These are phyloP conservation scores for Kluyveromyces wickerhamii DNA, from an alignment of 805 yeast species.

Conservation along the genomic window DNA sequence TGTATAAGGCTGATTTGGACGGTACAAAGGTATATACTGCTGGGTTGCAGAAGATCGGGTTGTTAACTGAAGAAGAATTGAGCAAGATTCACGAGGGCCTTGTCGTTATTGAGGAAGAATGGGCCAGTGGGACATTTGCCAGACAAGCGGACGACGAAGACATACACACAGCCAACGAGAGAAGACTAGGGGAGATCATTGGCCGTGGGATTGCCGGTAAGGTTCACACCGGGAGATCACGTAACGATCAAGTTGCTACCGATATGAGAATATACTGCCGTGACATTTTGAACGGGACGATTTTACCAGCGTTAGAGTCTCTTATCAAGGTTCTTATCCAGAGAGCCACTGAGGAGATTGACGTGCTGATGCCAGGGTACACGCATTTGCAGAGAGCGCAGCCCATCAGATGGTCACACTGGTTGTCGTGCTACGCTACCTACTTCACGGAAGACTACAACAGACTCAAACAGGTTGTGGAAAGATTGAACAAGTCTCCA, in stretches of 20 bases:
- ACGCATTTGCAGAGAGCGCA: constrained; percentile 98
- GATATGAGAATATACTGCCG: constrained; percentile 95
- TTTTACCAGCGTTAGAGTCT: constrained; percentile 46
- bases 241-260: constrained; percentile 99
- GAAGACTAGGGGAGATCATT: constrained; percentile 92
- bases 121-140: constrained; percentile 60
- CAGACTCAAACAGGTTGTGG: constrained; percentile 71
- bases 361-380: constrained; percentile 96
- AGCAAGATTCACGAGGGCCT: constrained; percentile 78
- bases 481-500: constrained; percentile 81
- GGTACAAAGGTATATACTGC: constrained; percentile 91
- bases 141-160: constrained; percentile 66
- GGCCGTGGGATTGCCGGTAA: constrained; percentile 93
- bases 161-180: constrained; percentile 97
- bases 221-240: constrained; percentile 97
- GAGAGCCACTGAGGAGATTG: constrained; percentile 82
- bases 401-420: constrained; percentile 99
- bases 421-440: constrained; percentile 92
- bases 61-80: constrained; percentile 67
- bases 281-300: constrained; percentile 53
- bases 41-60: constrained; percentile 73
- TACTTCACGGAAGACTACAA: constrained; percentile 86
- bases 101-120: constrained; percentile 62
- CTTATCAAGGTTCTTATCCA: constrained; percentile 59
- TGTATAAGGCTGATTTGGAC: constrained; percentile 89